Conservation (phyloP, 352 stramenopile species). For the Detonula confervacea region DNA sequence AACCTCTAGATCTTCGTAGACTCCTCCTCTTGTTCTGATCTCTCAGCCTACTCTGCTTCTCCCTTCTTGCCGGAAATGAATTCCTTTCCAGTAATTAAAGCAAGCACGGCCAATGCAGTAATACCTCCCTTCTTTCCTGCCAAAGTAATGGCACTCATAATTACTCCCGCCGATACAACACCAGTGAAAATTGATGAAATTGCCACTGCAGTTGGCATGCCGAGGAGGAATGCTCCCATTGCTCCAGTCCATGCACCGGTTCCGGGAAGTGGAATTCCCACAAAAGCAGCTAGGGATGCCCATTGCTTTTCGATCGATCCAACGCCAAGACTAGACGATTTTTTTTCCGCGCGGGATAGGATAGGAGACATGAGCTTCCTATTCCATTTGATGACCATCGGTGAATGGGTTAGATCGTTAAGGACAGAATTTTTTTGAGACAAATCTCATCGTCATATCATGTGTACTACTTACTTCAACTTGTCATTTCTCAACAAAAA, state of each 20-base stretch:
- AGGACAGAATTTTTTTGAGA: too few species aligned
- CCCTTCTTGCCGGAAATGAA: constrained; percentile 52
- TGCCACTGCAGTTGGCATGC: constrained; percentile 82
- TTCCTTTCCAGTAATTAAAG: constrained; percentile 67
- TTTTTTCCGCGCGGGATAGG: constrained; percentile 78
- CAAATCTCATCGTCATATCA: too few species aligned
- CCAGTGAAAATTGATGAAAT: constrained; percentile 84
- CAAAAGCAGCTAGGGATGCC: constrained; percentile 85
- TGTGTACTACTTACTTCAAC: too few species aligned
- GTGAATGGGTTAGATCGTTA: too few species aligned
- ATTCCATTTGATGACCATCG: too few species aligned
- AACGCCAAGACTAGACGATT: constrained; percentile 73
- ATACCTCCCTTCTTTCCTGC: constrained; percentile 79
- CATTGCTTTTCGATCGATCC: constrained; percentile 80
- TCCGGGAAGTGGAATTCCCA: constrained; percentile 87
- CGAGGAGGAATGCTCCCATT: constrained; percentile 87
- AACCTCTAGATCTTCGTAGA: too few species aligned
- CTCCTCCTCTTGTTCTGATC: constrained; percentile 21
- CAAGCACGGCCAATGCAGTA: constrained; percentile 65
- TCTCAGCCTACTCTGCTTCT: constrained; percentile 22
- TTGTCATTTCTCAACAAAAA: constrained; percentile 81
- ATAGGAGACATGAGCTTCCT: constrained; percentile 81
- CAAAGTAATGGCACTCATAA: constrained; percentile 82
- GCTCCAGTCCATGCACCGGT: constrained; percentile 89
- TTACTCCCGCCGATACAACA: constrained; percentile 79